Percentiles rank a stretch among this genome's conserved stretches.
Conservation (phyloP, 1,284 basidiomycete genomes). For the Microbotryomycetes sp. region DNA sequence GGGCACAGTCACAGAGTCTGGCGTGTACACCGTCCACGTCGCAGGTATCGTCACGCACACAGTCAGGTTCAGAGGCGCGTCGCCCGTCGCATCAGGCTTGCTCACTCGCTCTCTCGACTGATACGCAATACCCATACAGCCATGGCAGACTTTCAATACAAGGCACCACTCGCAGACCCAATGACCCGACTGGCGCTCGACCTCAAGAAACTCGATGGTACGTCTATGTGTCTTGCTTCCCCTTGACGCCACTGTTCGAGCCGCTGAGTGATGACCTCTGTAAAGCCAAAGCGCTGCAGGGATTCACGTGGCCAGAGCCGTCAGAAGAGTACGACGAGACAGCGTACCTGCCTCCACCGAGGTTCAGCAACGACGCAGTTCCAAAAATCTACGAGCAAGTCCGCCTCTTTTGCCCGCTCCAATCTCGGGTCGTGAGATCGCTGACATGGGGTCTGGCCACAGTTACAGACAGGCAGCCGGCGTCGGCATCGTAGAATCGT, state of each 20-base stretch:
- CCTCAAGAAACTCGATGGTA: slow-evolving; percentile 74
- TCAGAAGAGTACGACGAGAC: slow-evolving; percentile 41
- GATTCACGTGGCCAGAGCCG: slow-evolving; percentile 24
- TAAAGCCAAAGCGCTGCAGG: slow-evolving; percentile 24
- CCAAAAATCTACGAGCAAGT: slow-evolving; percentile 69
- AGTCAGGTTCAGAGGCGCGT: slow-evolving; percentile 78
- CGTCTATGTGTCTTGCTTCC: slow-evolving; percentile 4
- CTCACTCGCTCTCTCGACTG: not conserved
- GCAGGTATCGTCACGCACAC: slow-evolving; percentile 72
- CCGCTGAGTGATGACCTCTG: not conserved
- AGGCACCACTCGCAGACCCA: slow-evolving; percentile 50
- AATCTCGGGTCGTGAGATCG: too few relatives aligned
- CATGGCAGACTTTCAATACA: slow-evolving; percentile 86
- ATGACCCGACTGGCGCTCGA: slow-evolving; percentile 64
- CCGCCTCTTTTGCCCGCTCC: not conserved
- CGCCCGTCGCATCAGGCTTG: not conserved
- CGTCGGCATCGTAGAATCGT: slow-evolving; percentile 37
- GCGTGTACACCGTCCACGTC: slow-evolving; percentile 70
- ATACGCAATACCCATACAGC: slow-evolving; percentile 46
- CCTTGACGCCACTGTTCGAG: not conserved
- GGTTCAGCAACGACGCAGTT: slow-evolving; percentile 69
- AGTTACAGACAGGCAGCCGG: slow-evolving; percentile 49
- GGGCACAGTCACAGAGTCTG: slow-evolving; percentile 46
- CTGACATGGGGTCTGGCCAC: too few relatives aligned
- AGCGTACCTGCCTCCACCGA: slow-evolving; percentile 65